phyloP scores from a whole-genome alignment of 2,329 filamentous ascomycete genomes.

The Sodiomyces alkalinus region DNA sequence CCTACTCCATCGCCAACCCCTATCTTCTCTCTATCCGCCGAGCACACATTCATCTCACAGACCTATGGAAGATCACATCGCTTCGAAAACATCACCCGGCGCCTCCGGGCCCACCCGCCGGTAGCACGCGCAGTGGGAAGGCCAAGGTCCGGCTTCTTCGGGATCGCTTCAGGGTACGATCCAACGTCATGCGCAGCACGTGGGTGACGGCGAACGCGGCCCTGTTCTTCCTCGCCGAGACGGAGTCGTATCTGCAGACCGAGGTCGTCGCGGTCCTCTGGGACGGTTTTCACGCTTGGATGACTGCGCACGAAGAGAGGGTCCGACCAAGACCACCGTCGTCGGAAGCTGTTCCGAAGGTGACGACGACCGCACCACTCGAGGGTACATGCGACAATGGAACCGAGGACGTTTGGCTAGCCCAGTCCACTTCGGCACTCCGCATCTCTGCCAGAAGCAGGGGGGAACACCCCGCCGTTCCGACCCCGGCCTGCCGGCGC shows the following conservation, averaged over 20 bases:
- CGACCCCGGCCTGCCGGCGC: slow-evolving; percentile 6
- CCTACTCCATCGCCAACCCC: slow-evolving; percentile 73
- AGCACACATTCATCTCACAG: slow-evolving; percentile 69
- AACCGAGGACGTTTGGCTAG: slow-evolving; percentile 30
- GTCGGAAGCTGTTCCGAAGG: background rate
- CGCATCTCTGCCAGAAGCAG: too few relatives aligned
- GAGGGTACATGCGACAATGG: slow-evolving; percentile 11
- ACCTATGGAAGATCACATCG: slow-evolving; percentile 73
- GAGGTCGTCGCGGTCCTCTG: slow-evolving; percentile 75
- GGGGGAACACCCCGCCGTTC: too few relatives aligned
- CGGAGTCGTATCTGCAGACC: slow-evolving; percentile 76
- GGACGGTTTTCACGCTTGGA: slow-evolving; percentile 64
- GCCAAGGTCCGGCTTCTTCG: slow-evolving; percentile 46
- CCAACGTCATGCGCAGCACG: slow-evolving; percentile 57
- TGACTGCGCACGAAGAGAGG: slow-evolving; percentile 30
- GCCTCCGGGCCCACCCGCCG: slow-evolving; percentile 49
- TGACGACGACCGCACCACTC: background rate
- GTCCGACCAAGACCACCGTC: background rate
- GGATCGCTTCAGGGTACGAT: slow-evolving; percentile 46
- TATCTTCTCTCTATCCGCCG: slow-evolving; percentile 78
- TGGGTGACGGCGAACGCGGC: slow-evolving; percentile 86
- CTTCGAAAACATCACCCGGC: slow-evolving; percentile 65
- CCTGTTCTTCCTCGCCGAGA: slow-evolving; percentile 78
- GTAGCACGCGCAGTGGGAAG: slow-evolving; percentile 43
- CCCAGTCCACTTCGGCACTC: slow-evolving; percentile 9